These are phyloP conservation scores for Annulohypoxylon truncatum DNA, from an alignment of 2,329 filamentous ascomycete genomes.

Conservation along the genomic window DNA sequence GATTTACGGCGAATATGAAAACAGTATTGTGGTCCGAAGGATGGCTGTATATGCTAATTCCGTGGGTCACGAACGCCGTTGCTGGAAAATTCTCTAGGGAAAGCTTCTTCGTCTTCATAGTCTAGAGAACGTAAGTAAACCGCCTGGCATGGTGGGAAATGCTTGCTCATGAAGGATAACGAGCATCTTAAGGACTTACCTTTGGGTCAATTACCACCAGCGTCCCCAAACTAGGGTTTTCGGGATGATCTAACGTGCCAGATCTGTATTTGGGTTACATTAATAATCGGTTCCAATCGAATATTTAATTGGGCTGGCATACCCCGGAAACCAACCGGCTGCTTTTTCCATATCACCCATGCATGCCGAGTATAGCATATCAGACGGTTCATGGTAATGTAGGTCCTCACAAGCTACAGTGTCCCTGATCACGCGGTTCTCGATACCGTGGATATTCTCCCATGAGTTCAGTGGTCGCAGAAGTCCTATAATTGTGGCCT, in stretches of 20 bases:
- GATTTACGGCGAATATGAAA: conserved; percentile 72
- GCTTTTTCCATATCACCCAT: conserved; percentile 53
- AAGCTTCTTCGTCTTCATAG: conserved; percentile 58
- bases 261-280: conserved; percentile 28
- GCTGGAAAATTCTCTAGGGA: conserved; percentile 61
- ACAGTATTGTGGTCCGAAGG: conserved; percentile 59
- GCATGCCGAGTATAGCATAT: conserved; percentile 67
- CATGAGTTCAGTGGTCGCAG: conserved; percentile 32
- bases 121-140: conserved; percentile 50
- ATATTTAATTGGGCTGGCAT: conserved; percentile 12
- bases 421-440: conserved; percentile 56
- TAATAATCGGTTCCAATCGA: conserved; percentile 57
- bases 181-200: conserved; percentile 50
- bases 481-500: conserved; percentile 33
- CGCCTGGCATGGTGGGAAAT: background rate
- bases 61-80: conserved; percentile 67
- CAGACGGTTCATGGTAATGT: conserved; percentile 63
- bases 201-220: conserved; percentile 66
- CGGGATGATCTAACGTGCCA: conserved; percentile 34
- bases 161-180: background rate
- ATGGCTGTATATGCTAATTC: conserved; percentile 65
- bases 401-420: conserved; percentile 70
- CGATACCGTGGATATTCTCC: conserved; percentile 41
- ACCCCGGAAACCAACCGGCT: conserved; percentile 45
- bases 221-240: conserved; percentile 58